phyloP scores from a whole-genome alignment of 2,329 filamentous ascomycete species.

The Colletotrichum sp. region DNA sequence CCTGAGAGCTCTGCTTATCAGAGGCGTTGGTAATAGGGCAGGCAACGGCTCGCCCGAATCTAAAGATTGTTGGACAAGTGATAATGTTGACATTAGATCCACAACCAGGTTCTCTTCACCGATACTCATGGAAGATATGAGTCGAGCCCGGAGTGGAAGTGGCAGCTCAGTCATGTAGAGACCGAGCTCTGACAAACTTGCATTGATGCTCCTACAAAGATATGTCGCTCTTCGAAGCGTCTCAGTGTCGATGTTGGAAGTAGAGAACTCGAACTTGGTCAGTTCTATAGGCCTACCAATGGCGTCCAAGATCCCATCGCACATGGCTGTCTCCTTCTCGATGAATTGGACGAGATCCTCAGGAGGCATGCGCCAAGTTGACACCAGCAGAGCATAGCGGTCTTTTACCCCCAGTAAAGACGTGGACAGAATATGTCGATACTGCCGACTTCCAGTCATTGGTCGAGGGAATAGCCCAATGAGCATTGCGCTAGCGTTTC shows the following conservation, averaged over 20 bases:
- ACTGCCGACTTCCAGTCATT: not conserved
- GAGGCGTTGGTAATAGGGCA: not conserved
- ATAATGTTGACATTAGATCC: not conserved
- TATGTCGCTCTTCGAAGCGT: not conserved
- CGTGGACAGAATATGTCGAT: not conserved
- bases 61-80: not conserved
- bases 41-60: not conserved
- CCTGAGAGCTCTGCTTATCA: not conserved
- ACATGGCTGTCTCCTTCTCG: not conserved
- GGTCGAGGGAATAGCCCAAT: not conserved
- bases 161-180: not conserved
- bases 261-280: not conserved
- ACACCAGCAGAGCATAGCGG: not conserved
- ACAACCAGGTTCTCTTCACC: not conserved
- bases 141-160: not conserved
- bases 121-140: not conserved
- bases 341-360: not conserved
- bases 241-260: not conserved
- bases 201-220: not conserved
- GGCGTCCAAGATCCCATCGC: not conserved
- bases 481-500: not conserved
- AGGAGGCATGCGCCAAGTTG: not conserved
- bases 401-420: not conserved
- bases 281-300: not conserved
- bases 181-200: not conserved